phyloP scores from a whole-genome alignment of 2,329 filamentous ascomycete species.

The Colletotrichum sidae region DNA sequence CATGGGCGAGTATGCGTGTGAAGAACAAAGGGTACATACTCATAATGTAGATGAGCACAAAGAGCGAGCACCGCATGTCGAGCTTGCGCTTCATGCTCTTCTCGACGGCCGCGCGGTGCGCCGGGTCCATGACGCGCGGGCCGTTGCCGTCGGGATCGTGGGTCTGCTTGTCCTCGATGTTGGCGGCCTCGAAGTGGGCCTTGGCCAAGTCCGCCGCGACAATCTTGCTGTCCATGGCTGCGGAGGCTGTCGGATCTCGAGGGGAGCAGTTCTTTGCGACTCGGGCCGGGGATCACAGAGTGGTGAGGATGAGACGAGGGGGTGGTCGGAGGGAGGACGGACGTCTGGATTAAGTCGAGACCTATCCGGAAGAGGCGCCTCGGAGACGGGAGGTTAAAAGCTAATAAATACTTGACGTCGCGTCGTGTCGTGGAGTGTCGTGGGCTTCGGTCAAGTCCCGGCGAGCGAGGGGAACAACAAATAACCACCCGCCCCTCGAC shows the following conservation, averaged over 20 bases:
- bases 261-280: background rate
- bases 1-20: too few relatives aligned
- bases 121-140: conserved; percentile 48
- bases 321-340: background rate
- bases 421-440: background rate
- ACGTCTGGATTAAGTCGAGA: conserved; percentile 29
- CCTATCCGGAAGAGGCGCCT: background rate
- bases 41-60: conserved; percentile 80
- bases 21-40: conserved; percentile 6
- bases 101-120: conserved; percentile 69
- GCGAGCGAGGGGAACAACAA: conserved; percentile 4
- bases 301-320: background rate
- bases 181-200: conserved; percentile 15
- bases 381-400: conserved; percentile 6
- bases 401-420: conserved; percentile 12
- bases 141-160: conserved; percentile 29
- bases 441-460: conserved; percentile 33
- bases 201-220: conserved; percentile 15
- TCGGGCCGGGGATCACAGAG: background rate
- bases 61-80: conserved; percentile 74
- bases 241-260: conserved; percentile 19
- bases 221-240: conserved; percentile 34
- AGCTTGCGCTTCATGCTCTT: conserved; percentile 76
- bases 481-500: conserved; percentile 11
- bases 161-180: conserved; percentile 16